These are phyloP conservation scores for Suillus cothurnatus DNA, from an alignment of 768 basidiomycete species.

Conservation along the genomic window DNA sequence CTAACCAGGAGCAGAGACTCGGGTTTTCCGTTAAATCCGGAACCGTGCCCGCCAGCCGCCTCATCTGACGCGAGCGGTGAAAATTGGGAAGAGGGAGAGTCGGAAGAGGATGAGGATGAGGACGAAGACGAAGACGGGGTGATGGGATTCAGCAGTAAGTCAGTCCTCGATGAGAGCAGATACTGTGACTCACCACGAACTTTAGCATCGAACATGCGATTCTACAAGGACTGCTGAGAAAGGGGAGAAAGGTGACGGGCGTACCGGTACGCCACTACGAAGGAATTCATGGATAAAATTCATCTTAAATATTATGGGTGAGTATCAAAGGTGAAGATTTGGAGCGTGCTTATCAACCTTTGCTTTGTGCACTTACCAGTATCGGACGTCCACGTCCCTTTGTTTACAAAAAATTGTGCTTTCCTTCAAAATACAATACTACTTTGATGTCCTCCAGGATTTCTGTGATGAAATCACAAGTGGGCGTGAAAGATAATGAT, in stretches of 20 bases:
- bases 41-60: constrained; percentile 2
- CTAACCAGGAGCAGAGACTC: too few species aligned
- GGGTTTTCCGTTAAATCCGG: neutral
- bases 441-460: neutral
- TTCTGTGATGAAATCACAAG: neutral
- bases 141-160: constrained; percentile 29
- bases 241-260: constrained; percentile 17
- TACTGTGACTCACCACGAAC: constrained; percentile 6
- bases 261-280: constrained; percentile 34
- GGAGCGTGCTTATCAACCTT: neutral
- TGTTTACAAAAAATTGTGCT: neutral
- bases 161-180: constrained; percentile 11
- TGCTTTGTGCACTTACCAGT: neutral
- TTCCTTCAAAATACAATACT: neutral
- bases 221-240: constrained; percentile 15
- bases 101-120: constrained; percentile 12
- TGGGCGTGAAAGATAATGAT: neutral
- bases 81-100: constrained; percentile 19
- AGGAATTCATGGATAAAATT: constrained; percentile 28
- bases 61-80: neutral
- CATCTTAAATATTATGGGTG: neutral
- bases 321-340: neutral
- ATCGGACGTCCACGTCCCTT: neutral
- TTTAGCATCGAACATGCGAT: constrained; percentile 22
- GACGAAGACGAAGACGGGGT: too few species aligned